These are phyloP conservation scores for Candida dendrica DNA, from an alignment of 805 yeast genomes.

Conservation along the genomic window DNA sequence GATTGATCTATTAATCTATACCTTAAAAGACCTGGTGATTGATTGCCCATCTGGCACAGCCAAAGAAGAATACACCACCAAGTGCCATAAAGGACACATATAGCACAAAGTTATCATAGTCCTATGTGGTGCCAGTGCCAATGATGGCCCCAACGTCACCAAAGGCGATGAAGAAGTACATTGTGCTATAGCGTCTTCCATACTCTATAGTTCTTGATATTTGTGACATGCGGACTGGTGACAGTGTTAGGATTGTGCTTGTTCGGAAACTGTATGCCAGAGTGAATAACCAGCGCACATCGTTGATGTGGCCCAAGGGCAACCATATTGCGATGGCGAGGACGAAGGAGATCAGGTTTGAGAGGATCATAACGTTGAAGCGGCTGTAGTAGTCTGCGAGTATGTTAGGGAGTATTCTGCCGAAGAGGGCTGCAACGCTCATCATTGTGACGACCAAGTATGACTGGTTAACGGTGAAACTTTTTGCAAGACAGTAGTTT, in stretches of 20 bases:
- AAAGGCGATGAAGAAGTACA: slow-evolving; percentile 52
- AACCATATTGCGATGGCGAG: slow-evolving; percentile 29
- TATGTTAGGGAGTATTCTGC: slow-evolving; percentile 36
- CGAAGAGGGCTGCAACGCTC: slow-evolving; percentile 32
- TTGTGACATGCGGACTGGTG: slow-evolving; percentile 54
- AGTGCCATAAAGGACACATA: too few relatives aligned
- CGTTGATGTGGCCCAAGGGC: slow-evolving; percentile 27
- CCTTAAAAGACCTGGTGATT: too few relatives aligned
- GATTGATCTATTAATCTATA: too few relatives aligned
- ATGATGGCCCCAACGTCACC: slow-evolving; percentile 45
- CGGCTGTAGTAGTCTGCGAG: slow-evolving; percentile 40
- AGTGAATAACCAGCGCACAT: slow-evolving; percentile 34
- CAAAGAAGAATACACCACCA: too few relatives aligned
- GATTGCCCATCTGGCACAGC: too few relatives aligned
- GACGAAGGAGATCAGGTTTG: slow-evolving; percentile 22
- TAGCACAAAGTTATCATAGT: too few relatives aligned
- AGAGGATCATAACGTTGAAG: slow-evolving; percentile 42
- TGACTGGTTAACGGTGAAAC: slow-evolving; percentile 2
- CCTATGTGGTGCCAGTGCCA: too few relatives aligned
- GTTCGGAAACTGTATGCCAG: slow-evolving; percentile 45
- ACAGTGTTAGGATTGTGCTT: slow-evolving; percentile 45
- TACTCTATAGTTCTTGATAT: slow-evolving; percentile 45
- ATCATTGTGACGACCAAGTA: slow-evolving; percentile 37
- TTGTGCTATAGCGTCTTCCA: slow-evolving; percentile 50
- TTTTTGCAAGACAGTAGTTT: slow-evolving; percentile 27